Percentiles rank a stretch among this genome's conserved stretches.
phyloP scores from a whole-genome alignment of 805 yeast species.

The Nakazawaea anatomiae region DNA sequence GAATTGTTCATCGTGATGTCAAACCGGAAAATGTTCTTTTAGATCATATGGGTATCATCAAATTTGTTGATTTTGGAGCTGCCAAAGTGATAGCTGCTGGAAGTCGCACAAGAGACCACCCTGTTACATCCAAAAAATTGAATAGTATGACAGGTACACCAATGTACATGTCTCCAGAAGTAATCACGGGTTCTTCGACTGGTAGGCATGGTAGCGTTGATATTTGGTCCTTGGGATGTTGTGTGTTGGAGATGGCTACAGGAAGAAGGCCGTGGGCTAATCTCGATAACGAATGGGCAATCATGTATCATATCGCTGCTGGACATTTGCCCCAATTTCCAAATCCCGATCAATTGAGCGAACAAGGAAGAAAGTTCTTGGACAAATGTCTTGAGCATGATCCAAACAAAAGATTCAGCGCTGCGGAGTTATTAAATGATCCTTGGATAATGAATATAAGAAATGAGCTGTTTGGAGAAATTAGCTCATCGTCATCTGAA shows the following conservation, averaged over 20 bases:
- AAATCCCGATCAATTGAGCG: conserved; percentile 66
- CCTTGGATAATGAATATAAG: conserved; percentile 84
- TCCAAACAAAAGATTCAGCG: conserved; percentile 74
- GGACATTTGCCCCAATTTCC: conserved; percentile 91
- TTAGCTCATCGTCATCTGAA: conserved; percentile 16
- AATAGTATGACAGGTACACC: conserved; percentile 85
- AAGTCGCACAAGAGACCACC: conserved; percentile 21
- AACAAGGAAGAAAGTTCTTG: conserved; percentile 65
- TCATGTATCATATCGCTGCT: conserved; percentile 97
- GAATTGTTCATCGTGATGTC: conserved; percentile 94
- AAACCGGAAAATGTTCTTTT: conserved; percentile 91
- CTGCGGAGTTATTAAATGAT: conserved; percentile 77
- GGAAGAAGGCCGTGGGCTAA: conserved; percentile 97
- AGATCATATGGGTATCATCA: conserved; percentile 89
- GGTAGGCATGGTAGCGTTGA: conserved; percentile 68
- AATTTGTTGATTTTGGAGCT: conserved; percentile 96
- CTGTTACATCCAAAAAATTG: conserved; percentile 20
- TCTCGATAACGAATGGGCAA: conserved; percentile 95
- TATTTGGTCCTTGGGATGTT: conserved; percentile 97
- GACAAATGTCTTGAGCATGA: conserved; percentile 75
- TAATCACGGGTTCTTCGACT: conserved; percentile 68
- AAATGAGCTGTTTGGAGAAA: conserved; percentile 58
- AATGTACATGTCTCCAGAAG: conserved; percentile 99
- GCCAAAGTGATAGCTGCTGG: conserved; percentile 81
- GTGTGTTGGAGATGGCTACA: conserved; percentile 93